These are phyloP conservation scores for Albugo candida DNA, from an alignment of 352 stramenopile species.

Conservation along the genomic window DNA sequence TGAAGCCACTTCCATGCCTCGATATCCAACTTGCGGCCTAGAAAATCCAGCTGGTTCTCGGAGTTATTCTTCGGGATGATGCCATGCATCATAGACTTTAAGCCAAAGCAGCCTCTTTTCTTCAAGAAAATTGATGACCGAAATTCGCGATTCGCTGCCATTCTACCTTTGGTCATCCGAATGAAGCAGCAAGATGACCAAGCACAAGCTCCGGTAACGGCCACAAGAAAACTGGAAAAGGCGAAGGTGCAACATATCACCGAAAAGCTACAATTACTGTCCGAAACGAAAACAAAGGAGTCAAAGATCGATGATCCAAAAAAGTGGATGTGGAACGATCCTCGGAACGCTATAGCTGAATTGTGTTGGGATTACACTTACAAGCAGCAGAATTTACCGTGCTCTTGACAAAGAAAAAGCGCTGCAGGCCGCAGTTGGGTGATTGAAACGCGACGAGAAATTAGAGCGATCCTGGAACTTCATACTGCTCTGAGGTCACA, in stretches of 20 bases:
- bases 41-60: constrained; percentile 76
- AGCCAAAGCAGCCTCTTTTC: constrained; percentile 67
- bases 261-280: constrained; percentile 38
- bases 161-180: constrained; percentile 79
- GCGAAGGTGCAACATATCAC: constrained; percentile 66
- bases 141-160: constrained; percentile 78
- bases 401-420: constrained; percentile 35
- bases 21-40: not conserved
- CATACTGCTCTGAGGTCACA: constrained; percentile 61
- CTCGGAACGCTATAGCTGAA: constrained; percentile 44
- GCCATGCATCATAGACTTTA: constrained; percentile 83
- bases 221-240: constrained; percentile 59
- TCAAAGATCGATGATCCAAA: constrained; percentile 57
- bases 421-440: constrained; percentile 33
- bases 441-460: constrained; percentile 53
- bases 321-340: constrained; percentile 42
- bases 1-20: not conserved
- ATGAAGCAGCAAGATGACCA: constrained; percentile 67
- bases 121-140: constrained; percentile 76
- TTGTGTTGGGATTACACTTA: constrained; percentile 27
- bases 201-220: constrained; percentile 34
- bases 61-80: constrained; percentile 83
- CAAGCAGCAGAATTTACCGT: constrained; percentile 44
- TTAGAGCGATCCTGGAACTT: constrained; percentile 74
- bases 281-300: constrained; percentile 58